These are phyloP conservation scores for Exophiala calicioides DNA, from an alignment of 2,329 filamentous ascomycete genomes.

Conservation along the genomic window DNA sequence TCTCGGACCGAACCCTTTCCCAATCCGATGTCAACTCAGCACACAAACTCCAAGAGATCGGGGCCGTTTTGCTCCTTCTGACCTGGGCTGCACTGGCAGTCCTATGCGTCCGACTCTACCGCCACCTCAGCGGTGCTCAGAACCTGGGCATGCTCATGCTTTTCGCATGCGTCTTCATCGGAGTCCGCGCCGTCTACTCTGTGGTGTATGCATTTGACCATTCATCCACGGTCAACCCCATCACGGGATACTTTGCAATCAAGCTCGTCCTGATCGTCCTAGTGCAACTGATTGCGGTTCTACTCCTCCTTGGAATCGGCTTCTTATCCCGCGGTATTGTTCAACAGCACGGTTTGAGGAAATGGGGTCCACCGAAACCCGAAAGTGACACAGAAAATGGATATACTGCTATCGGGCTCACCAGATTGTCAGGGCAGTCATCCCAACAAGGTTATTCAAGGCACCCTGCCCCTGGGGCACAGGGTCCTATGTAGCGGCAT, in stretches of 20 bases:
- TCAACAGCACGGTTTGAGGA: background rate
- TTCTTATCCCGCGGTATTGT: conserved; percentile 12
- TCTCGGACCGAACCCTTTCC: background rate
- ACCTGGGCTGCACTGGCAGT: conserved; percentile 9
- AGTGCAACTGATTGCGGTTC: conserved; percentile 12
- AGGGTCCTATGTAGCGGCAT: too few relatives aligned
- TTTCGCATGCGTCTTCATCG: conserved; percentile 9
- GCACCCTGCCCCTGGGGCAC: too few relatives aligned
- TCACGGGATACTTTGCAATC: conserved; percentile 15
- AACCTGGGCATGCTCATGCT: conserved; percentile 1
- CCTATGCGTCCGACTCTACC: conserved; percentile 6
- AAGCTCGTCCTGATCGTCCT: conserved; percentile 13
- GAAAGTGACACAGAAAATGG: background rate
- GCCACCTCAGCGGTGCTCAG: background rate
- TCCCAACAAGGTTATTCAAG: too few relatives aligned
- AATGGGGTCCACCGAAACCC: background rate
- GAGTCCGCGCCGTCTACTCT: conserved; percentile 15
- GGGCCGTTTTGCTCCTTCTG: conserved; percentile 9
- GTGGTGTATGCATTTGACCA: conserved; percentile 20
- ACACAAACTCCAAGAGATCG: conserved; percentile 9
- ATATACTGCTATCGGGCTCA: background rate
- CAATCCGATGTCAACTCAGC: conserved; percentile 9
- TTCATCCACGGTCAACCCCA: conserved; percentile 7
- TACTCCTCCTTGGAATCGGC: conserved; percentile 8
- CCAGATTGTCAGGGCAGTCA: too few relatives aligned